Base-by-base conservation (phyloP, 2,329 filamentous ascomycete species). In the Chrysosphaeria jannelii region DNA sequence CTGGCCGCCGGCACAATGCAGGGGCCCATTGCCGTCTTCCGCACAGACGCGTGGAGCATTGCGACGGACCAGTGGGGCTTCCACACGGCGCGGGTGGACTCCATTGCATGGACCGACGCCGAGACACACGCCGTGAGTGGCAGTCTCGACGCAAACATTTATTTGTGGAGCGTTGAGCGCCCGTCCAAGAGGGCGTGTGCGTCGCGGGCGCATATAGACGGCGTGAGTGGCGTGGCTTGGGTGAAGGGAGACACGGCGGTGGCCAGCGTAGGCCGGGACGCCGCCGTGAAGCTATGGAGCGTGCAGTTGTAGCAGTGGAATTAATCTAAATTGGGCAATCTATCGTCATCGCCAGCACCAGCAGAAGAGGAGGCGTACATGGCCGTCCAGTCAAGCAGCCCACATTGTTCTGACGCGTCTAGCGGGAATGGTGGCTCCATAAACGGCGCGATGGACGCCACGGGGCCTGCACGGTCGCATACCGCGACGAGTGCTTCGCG, bases 131-230 rank as follows among this genome's bases (percentile, higher is more conserved):
- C 79, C 3, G 75, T 64, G 11, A 89, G 72, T 39, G 81, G 79
- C 8, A 69, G 64, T 21, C 48, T 97, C 23, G 85, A 97, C 41
- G 91, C 81, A 0, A 78, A 89, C 37, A 58, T 97, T 11, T 79
- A 75, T 39, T 65, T 90, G 14, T 97, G 85, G 76, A 90, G 75
- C 40, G 44, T 91, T 26, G 53, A 50, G 19, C 72, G 75, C 39
- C 81, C 81, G 1, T 78, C 75, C 3, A 72, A 72, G 43, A 59
- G 81, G 33, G 59, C 88, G 33, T 81, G 85, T 49, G 68, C 65
- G 9, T 47, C 64, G 12, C 89, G 90, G 38, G 78, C 81, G 23
- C 85, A 97, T 48, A 91, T 91, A 47, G 85, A 93, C 38, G 85
- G 85, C 7, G 78, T 93, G 10, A 76, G 70, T 33, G 81, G 74